phyloP scores from a whole-genome alignment of 306 rosid species.

The Trichosanthes truncata region DNA sequence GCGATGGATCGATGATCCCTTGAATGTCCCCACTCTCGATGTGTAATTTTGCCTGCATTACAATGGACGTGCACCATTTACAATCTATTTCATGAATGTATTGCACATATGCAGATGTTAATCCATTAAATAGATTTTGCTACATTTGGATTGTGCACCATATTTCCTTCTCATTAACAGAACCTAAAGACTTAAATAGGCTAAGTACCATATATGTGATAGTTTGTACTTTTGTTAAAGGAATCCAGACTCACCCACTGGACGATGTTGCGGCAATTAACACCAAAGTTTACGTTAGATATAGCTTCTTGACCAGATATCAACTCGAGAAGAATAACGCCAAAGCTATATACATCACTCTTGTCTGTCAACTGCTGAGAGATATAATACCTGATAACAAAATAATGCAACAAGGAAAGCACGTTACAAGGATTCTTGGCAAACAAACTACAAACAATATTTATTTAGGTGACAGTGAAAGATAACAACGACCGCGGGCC shows the following conservation, averaged over 20 bases:
- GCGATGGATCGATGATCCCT: slow-evolving; percentile 77
- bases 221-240: slow-evolving; percentile 5
- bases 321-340: slow-evolving; percentile 96
- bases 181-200: neutral
- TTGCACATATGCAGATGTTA: neutral
- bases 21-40: slow-evolving; percentile 94
- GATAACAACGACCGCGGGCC: neutral
- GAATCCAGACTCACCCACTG: slow-evolving; percentile 75
- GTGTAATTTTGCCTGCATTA: slow-evolving; percentile 66
- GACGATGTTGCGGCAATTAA: slow-evolving; percentile 83
- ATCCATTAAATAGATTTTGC: neutral
- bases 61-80: neutral
- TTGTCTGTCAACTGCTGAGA: slow-evolving; percentile 97
- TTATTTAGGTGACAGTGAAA: neutral
- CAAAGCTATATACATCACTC: slow-evolving; percentile 92
- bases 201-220: neutral
- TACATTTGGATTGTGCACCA: neutral
- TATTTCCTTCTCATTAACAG: neutral
- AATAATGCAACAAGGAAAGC: neutral
- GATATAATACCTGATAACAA: slow-evolving; percentile 65
- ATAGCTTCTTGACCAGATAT: slow-evolving; percentile 99
- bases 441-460: neutral
- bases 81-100: neutral
- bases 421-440: neutral
- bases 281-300: slow-evolving; percentile 84